Base-by-base conservation (phyloP, 805 yeast genomes). In the Blastobotrys americana region DNA sequence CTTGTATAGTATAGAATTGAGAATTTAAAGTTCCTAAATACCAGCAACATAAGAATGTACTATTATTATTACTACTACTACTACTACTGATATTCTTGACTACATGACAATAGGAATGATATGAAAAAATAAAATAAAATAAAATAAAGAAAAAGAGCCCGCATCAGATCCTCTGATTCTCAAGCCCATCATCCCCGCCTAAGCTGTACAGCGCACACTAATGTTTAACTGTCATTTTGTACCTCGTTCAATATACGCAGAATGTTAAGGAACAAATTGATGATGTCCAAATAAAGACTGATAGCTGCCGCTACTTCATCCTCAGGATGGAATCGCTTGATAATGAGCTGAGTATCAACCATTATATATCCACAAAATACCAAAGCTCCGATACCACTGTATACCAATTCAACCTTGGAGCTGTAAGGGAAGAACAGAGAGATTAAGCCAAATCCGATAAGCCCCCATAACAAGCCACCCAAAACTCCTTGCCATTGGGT, bases 301-400 rank as follows among this genome's bases (percentile, higher is more conserved):
- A 88, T 78, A 13, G 90, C 78, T 42, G 94, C 90, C 34, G 78
- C 73, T n/a, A 87, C 74, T 57, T 85, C 95, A 54, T 88, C 95
- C 54, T 87, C 96, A 36, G 87, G 80, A 56, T 80, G 82, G 54
- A 71, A 78, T 45, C 77, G 78, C 58, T 82, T 78, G 78, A 87
- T 73, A 45, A 87, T 76, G 54, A 77, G 61, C 63, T 87, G 95
- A 17, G 95, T 87, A 61, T 87, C 96, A 38, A 85, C 76, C 41
- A 87, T 64, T 47, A 88, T 73, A 58, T 82, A 86, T 3, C 78
- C 76, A 10, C 81, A 70, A 64, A 87, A 87, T 2, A 87, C 64
- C 35, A 82, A 56, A 3, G 94, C 93, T 19, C 93, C 95, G 37
- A 81, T 59, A 49, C 78, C 76, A 25, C 88, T 76, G 66, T 83